Evolutionary conservation across 177 flowering plant species (phyloP).

Genomic region (Vitis hybrid): DNA sequence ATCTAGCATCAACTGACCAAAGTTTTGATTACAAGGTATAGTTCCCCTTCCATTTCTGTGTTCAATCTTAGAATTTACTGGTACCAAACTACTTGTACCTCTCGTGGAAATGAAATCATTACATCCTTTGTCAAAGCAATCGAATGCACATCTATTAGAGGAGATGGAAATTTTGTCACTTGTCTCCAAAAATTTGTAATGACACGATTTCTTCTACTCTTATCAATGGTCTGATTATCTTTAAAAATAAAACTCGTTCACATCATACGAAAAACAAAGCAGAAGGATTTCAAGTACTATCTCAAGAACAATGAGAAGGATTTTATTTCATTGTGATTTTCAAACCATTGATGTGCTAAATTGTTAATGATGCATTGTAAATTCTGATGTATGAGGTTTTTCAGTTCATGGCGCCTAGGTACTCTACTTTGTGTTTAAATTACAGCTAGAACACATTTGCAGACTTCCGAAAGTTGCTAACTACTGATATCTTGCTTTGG

Average conservation of each 20-base stretch:
- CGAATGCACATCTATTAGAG: neutral
- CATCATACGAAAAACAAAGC: neutral
- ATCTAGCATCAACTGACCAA: conserved; percentile 62
- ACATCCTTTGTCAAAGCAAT: neutral
- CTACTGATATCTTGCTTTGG: neutral
- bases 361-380: neutral
- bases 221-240: neutral
- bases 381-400: neutral
- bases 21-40: conserved; percentile 85
- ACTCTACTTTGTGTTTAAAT: neutral
- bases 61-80: neutral
- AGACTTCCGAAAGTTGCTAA: neutral
- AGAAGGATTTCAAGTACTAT: neutral
- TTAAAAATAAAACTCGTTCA: neutral
- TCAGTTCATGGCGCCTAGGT: too few species aligned
- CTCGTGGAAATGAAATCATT: neutral
- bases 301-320: neutral
- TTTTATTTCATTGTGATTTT: neutral
- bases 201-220: neutral
- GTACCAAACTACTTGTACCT: neutral
- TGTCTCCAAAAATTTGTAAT: neutral
- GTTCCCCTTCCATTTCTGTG: neutral
- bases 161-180: neutral
- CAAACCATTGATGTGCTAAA: neutral
- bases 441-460: neutral